Base-by-base conservation (phyloP, 2,329 filamentous ascomycete species). In the Alternaria triticimaculans region DNA sequence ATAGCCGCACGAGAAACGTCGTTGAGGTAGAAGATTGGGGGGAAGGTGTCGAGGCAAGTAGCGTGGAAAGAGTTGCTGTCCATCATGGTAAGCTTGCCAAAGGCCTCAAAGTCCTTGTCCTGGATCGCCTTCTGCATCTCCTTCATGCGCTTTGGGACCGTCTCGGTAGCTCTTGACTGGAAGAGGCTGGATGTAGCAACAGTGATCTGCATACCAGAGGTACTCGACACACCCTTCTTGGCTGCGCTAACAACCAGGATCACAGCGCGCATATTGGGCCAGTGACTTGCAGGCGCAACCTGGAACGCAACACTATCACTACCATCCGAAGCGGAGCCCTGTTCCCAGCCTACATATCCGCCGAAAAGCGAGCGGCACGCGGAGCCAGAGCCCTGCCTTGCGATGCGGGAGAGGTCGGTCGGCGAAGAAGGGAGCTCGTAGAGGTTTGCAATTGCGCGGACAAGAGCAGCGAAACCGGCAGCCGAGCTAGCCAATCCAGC, bases 21-120 rank as follows among this genome's bases (percentile, higher is more conserved):
- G 82, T 97, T 99, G 86, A 99, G 90, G 85, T 99, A 99, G 82
- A 97, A 97, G 78, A 99, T 99, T 18, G 96, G 96, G 48, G 96
- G 96, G 82, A 93, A 94, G 2, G 96, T 98, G 80, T 99, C 96
- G 72, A 96, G 85, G 80, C 96, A 98, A 61, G 91, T 93, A 41
- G 96, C 93, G 81, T 99, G 96, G 89, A 99, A 99, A 63, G 90
- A 93, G 84, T 99, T 99, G 78, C 92, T 96, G 80, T 99, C 96
- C 80, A 90, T 91, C 94, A 97, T 99, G 15, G 96, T 97, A 66
- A 97, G 87, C 78, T 92, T 89, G 23, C 91, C 96, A 77, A 99
- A 99, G 20, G 87, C 84, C 73, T 89, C 88, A 82, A 99, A 99
- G 82, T 99, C 92, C 72, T 88, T 88, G 67, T 87, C 86, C 70